phyloP scores from a whole-genome alignment of 2,329 filamentous ascomycete species.

The Fusarium chlamydosporum region DNA sequence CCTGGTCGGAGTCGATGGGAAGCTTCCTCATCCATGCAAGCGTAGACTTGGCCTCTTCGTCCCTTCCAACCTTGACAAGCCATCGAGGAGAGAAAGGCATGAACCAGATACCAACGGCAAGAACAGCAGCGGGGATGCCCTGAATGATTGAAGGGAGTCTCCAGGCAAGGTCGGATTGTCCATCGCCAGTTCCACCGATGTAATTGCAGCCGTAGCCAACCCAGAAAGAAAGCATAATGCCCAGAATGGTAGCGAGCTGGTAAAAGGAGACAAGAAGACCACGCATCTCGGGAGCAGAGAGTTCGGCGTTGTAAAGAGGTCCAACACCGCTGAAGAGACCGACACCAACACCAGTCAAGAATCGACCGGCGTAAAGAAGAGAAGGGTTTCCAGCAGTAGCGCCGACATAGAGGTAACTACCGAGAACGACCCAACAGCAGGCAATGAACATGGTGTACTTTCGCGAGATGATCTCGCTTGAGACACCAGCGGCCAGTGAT shows the following conservation, averaged over 20 bases:
- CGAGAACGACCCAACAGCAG: constrained; percentile 62
- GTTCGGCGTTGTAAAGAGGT: constrained; percentile 66
- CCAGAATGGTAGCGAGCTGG: constrained; percentile 62
- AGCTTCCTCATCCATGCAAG: constrained; percentile 35
- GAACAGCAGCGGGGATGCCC: constrained; percentile 61
- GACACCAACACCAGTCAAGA: constrained; percentile 65
- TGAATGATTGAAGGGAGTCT: constrained; percentile 63
- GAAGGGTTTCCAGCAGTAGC: constrained; percentile 57
- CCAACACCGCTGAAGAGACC: constrained; percentile 62
- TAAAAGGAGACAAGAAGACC: constrained; percentile 76
- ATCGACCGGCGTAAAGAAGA: constrained; percentile 63
- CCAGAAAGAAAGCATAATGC: constrained; percentile 66
- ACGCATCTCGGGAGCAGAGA: constrained; percentile 74
- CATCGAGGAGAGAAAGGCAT: constrained; percentile 85
- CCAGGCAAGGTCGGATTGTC: constrained; percentile 60
- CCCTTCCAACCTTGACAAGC: constrained; percentile 79
- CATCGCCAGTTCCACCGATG: constrained; percentile 62
- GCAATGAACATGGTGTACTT: constrained; percentile 68
- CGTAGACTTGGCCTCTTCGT: constrained; percentile 69
- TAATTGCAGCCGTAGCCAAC: constrained; percentile 62
- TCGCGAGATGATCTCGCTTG: constrained; percentile 64
- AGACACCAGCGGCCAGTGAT: constrained; percentile 62
- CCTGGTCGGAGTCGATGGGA: constrained; percentile 72
- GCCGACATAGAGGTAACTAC: constrained; percentile 62
- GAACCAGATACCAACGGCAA: constrained; percentile 80